Percentiles rank a stretch among this genome's conserved stretches.
Conservation (phyloP, 2,329 filamentous ascomycete species). For the Beauveria pseudobassiana region DNA sequence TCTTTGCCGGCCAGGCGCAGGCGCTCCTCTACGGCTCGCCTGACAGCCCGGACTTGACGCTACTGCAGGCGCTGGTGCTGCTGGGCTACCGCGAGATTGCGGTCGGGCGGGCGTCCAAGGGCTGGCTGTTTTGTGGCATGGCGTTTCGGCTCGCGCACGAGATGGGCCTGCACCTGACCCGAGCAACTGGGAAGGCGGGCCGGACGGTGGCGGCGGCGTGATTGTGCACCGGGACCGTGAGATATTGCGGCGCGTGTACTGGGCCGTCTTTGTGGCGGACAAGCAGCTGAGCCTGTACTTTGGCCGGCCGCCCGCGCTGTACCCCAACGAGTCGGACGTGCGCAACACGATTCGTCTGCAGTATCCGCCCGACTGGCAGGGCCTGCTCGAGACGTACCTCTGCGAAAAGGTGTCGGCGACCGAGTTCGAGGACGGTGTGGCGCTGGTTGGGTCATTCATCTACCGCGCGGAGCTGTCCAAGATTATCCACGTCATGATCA, state of each 20-base stretch:
- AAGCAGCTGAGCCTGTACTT: slow-evolving; percentile 46
- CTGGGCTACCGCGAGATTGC: slow-evolving; percentile 41
- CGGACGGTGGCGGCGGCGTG: no score
- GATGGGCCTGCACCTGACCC: slow-evolving; percentile 45
- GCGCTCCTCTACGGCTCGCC: slow-evolving; percentile 36
- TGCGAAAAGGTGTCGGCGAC: slow-evolving; percentile 34
- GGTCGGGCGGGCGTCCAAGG: slow-evolving; percentile 38
- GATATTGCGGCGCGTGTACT: slow-evolving; percentile 41
- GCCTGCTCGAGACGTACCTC: slow-evolving; percentile 40
- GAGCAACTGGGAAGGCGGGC: slow-evolving; percentile 36
- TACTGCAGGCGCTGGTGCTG: slow-evolving; percentile 36
- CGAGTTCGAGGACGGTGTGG: slow-evolving; percentile 38
- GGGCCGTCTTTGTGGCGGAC: slow-evolving; percentile 42
- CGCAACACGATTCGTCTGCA: slow-evolving; percentile 40
- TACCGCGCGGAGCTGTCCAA: slow-evolving; percentile 41
- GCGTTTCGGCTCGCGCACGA: slow-evolving; percentile 43
- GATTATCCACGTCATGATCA: slow-evolving; percentile 42
- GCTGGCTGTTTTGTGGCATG: slow-evolving; percentile 46
- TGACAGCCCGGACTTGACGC: slow-evolving; percentile 39
- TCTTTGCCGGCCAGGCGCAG: slow-evolving; percentile 38
- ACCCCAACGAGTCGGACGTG: slow-evolving; percentile 42
- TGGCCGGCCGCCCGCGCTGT: slow-evolving; percentile 40
- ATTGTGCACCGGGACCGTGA: slow-evolving; percentile 33
- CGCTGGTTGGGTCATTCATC: slow-evolving; percentile 36
- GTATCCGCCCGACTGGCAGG: slow-evolving; percentile 41